A percentile compares a stretch with the other conserved stretches of the same genome.
phyloP scores from a whole-genome alignment of 2,329 filamentous ascomycete genomes.

The Coniochaeta sp. region DNA sequence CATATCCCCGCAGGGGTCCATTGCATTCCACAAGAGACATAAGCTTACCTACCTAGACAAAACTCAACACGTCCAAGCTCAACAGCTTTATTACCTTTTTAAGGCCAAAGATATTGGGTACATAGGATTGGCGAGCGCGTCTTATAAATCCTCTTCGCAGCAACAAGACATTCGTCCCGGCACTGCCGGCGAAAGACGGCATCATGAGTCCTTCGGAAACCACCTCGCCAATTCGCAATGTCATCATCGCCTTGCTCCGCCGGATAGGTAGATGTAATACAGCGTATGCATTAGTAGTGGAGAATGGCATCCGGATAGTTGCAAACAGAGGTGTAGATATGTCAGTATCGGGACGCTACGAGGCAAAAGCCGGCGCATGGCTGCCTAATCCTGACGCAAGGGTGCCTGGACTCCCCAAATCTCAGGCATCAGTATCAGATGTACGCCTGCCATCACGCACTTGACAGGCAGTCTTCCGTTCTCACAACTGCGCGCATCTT shows the following conservation, averaged over 20 bases:
- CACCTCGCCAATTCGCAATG: no score
- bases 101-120: no score
- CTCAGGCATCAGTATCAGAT: slow-evolving; percentile 17
- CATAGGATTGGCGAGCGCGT: not conserved
- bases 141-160: not conserved
- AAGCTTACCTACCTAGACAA: no score
- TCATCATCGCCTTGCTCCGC: not conserved
- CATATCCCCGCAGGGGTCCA: no score
- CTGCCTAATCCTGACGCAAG: slow-evolving; percentile 14
- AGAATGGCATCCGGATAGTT: not conserved
- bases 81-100: no score
- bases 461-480: no score
- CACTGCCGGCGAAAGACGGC: not conserved
- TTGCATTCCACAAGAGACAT: no score
- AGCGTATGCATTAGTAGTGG: not conserved
- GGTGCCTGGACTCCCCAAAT: slow-evolving; percentile 14
- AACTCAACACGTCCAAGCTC: no score
- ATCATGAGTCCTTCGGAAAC: not conserved
- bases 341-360: slow-evolving; percentile 15
- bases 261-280: no score
- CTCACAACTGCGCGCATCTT: slow-evolving; percentile 17
- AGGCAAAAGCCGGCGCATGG: slow-evolving; percentile 5
- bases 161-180: not conserved
- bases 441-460: slow-evolving; percentile 11
- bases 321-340: slow-evolving; percentile 1